Conservation (phyloP, 108 stramenopile genomes). For the Seminavis robusta region DNA sequence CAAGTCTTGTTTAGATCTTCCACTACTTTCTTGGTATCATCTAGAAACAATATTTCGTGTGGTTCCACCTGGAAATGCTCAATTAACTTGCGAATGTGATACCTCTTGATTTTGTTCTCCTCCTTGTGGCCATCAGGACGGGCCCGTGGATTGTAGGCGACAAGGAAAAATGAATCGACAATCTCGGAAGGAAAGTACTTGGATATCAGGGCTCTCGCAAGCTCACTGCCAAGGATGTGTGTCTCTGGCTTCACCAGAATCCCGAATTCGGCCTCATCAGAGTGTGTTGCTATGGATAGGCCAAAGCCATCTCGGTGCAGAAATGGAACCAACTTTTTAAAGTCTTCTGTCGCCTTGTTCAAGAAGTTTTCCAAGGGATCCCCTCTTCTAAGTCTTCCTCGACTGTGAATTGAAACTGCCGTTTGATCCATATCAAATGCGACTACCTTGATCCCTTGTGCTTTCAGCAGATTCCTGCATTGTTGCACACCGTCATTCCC, state of each 20-base stretch:
- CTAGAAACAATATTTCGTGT: conserved; percentile 17
- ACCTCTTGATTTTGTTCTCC: conserved; percentile 12
- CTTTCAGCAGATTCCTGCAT: background rate
- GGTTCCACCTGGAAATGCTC: conserved; percentile 9
- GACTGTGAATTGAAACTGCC: conserved; percentile 20
- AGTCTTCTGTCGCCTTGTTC: conserved; percentile 10
- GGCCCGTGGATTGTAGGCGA: conserved; percentile 27
- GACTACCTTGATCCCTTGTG: conserved; percentile 12
- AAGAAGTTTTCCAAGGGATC: conserved; percentile 10
- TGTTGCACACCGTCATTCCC: background rate
- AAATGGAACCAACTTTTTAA: conserved; percentile 18
- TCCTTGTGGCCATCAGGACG: background rate
- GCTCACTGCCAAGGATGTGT: conserved; percentile 24
- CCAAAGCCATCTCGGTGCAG: conserved; percentile 6
- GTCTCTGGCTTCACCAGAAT: conserved; percentile 11
- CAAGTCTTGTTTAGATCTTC: conserved; percentile 13
- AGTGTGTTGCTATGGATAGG: conserved; percentile 30
- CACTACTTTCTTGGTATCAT: conserved; percentile 10
- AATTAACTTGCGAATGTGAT: conserved; percentile 18
- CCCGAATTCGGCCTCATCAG: conserved; percentile 27
- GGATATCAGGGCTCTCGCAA: conserved; percentile 8
- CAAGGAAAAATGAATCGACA: conserved; percentile 10
- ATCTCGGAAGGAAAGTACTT: conserved; percentile 1
- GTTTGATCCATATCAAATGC: conserved; percentile 35
- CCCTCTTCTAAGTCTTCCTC: conserved; percentile 12